Evolutionary conservation across 768 basidiomycete genomes (phyloP), one percentile per base, ranked within the genome.

Genomic region (Lyophyllum decastes): DNA sequence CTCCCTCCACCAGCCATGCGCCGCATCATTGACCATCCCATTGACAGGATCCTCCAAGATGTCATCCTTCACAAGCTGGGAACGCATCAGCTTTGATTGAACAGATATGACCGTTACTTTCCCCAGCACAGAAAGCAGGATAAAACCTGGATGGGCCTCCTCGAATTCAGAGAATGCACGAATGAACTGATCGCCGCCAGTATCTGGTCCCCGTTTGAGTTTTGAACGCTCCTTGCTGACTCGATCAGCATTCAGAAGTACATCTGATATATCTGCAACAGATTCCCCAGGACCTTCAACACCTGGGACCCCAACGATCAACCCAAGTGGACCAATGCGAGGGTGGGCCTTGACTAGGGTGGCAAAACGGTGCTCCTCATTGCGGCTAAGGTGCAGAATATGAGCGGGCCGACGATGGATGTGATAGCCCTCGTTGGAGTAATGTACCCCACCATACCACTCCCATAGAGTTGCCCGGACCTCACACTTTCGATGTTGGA

Each of bases 11-110:
- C 53, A 35, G 19, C 52, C 44, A 19, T 54, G 43, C 6, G 52
- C 52, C 11, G 52, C 57, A 35, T 59, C 51, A 46, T 34, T 58
- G 7, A 58, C 51, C 4, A 53, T 43, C 5, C 57, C 43, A 35
- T 58, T 58, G 12, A 53, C 44, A 12, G 57, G 43, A 14, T 21
- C 46, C 26, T 53, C 52, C 14, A 54, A 21, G 7, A 24, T 5
- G 14, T 53, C 35, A 7, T 59, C 46, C 44, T 53, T 53, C 35
- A 54, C 11, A 5, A 59, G 41, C 25, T 38, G 45, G 9, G 24
- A 44, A 6, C 21, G 34, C 57, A 59, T 59, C 45, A 59, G 54
- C 11, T 4, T n/a, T 10, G 52, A 26, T 30, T 59, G 57, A 19
- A 54, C 6, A 24, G 30, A 59, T 27, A 59, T 54, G 24, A 59